These are phyloP conservation scores for Beauveria bassiana DNA, from an alignment of 2,329 filamentous ascomycete genomes.

Conservation along the genomic window DNA sequence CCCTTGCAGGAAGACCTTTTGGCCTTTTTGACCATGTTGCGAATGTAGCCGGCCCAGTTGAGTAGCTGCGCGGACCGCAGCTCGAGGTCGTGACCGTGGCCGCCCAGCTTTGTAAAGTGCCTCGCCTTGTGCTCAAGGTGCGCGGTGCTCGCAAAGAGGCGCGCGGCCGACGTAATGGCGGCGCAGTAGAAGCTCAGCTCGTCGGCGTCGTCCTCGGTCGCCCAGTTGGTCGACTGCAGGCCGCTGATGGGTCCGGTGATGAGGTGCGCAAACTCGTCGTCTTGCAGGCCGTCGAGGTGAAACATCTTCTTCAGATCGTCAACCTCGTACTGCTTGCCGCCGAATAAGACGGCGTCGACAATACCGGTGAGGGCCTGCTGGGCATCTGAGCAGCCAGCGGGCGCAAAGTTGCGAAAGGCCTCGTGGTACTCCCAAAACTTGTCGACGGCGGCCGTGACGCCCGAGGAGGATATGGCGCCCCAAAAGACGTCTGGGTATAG, in stretches of 20 bases:
- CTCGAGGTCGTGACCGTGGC: constrained; percentile 31
- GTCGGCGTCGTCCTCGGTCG: constrained; percentile 35
- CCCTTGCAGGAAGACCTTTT: constrained; percentile 18
- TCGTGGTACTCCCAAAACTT: constrained; percentile 64
- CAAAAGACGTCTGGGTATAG: constrained; percentile 73
- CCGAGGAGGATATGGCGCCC: constrained; percentile 73
- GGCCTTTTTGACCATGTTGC: constrained; percentile 24
- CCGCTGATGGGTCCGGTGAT: constrained; percentile 33
- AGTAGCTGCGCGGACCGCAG: constrained; percentile 30
- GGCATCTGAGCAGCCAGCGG: constrained; percentile 54
- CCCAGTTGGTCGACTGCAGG: constrained; percentile 47
- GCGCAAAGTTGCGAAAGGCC: constrained; percentile 40
- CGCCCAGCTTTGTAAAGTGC: constrained; percentile 33
- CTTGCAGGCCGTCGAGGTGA: constrained; percentile 14
- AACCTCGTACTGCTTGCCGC: constrained; percentile 22
- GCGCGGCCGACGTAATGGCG: constrained; percentile 32
- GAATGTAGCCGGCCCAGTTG: constrained; percentile 43
- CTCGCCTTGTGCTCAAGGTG: constrained; percentile 27
- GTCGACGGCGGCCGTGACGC: constrained; percentile 67
- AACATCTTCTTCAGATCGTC: constrained; percentile 38
- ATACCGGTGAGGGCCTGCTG: constrained; percentile 50
- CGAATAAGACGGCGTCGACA: constrained; percentile 43
- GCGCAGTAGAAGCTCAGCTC: constrained; percentile 41
- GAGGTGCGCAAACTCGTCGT: constrained; percentile 35
- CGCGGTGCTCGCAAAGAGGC: constrained; percentile 35